Evolutionary conservation across 140 eudicot species (phyloP).

Genomic region (Stevia rebaudiana): DNA sequence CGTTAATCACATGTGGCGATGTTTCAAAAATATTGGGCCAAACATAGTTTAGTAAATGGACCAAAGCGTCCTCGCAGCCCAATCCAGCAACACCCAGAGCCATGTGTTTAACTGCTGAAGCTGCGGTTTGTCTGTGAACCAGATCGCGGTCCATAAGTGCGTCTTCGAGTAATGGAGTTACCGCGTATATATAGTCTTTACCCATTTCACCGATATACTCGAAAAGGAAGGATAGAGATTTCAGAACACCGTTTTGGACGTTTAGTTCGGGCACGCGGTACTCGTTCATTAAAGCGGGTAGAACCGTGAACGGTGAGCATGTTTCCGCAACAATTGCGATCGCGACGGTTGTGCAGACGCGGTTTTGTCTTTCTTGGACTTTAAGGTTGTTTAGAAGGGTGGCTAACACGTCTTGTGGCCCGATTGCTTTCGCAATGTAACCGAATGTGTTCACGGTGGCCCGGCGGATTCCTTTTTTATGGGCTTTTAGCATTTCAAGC

Average conservation of each 20-base stretch:
- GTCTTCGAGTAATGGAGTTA: constrained; percentile 85
- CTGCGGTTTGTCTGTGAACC: constrained; percentile 91
- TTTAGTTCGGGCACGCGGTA: constrained; percentile 94
- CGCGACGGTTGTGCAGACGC: constrained; percentile 98
- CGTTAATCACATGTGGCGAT: constrained; percentile 88
- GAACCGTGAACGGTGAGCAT: constrained; percentile 85
- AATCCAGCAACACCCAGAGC: constrained; percentile 91
- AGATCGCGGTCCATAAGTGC: constrained; percentile 91
- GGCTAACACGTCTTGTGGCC: constrained; percentile 95
- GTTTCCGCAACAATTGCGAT: constrained; percentile 99
- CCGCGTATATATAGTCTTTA: constrained; percentile 86
- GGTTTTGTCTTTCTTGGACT: constrained; percentile 95
- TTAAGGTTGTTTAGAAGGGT: constrained; percentile 81
- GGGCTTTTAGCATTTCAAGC: constrained; percentile 97
- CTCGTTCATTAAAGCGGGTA: constrained; percentile 94
- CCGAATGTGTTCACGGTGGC: constrained; percentile 97
- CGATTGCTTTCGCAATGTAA: constrained; percentile 93
- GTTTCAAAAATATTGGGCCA: constrained; percentile 99
- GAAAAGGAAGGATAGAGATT: constrained; percentile 76
- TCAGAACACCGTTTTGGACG: constrained; percentile 87
- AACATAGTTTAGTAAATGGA: constrained; percentile 76
- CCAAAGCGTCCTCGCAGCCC: constrained; percentile 88
- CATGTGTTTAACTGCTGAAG: constrained; percentile 92
- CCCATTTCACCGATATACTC: constrained; percentile 99
- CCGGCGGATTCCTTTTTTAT: constrained; percentile 87